Evolutionary conservation across 2,329 filamentous ascomycete genomes (phyloP).

Genomic region (Aspergillus chevalieri): DNA sequence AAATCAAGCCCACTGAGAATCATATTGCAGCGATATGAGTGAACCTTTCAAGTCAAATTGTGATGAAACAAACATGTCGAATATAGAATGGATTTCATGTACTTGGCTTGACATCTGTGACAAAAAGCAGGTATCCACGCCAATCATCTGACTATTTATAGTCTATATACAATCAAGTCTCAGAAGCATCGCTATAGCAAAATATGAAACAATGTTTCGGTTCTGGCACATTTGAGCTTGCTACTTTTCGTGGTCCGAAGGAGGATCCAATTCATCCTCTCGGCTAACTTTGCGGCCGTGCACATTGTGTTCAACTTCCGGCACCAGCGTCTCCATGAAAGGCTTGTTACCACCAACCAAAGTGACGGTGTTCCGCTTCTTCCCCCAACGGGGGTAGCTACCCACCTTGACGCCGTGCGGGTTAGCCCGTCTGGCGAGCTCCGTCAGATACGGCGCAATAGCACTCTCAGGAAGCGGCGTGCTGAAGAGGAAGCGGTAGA

Average conservation of each 20-base stretch:
- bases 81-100: too few relatives aligned
- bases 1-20: too few relatives aligned
- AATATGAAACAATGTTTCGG: too few relatives aligned
- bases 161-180: too few relatives aligned
- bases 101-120: too few relatives aligned
- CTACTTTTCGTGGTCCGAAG: conserved; percentile 11
- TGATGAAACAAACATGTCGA: too few relatives aligned
- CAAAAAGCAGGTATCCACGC: too few relatives aligned
- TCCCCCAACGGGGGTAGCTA: conserved; percentile 90
- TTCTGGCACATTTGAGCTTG: too few relatives aligned
- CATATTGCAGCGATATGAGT: too few relatives aligned
- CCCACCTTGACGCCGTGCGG: conserved; percentile 82
- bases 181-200: too few relatives aligned
- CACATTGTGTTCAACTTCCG: conserved; percentile 71
- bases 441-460: conserved; percentile 75
- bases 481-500: conserved; percentile 71
- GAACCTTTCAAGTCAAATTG: too few relatives aligned
- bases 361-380: conserved; percentile 81
- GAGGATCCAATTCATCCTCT: conserved; percentile 66
- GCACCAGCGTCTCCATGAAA: conserved; percentile 70
- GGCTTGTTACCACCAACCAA: conserved; percentile 70
- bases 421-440: conserved; percentile 67
- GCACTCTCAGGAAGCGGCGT: conserved; percentile 83
- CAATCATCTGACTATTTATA: too few relatives aligned
- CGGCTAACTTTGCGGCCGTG: conserved; percentile 62